Evolutionary conservation across 176 grass and related monocot species (phyloP), one percentile per base, ranked within the genome.

Genomic region (Avena eriantha): DNA sequence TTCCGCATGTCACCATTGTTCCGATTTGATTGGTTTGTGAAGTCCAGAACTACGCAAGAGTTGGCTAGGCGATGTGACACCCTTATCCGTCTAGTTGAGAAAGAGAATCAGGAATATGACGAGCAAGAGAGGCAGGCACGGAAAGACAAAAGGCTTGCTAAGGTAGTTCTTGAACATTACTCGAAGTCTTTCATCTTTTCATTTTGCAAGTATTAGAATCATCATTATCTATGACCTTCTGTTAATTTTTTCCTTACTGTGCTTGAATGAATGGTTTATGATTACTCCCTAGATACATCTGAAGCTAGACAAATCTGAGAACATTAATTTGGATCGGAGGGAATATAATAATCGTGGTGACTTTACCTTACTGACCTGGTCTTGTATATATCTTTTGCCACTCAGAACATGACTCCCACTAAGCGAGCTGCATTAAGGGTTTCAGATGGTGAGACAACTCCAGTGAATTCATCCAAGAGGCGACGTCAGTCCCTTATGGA

Each of bases 21-120:
- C 57, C 92, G 97, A 13, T 99, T 99, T n/a, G 97, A 99, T 73
- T 99, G 97, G 97, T 99, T 99, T 91, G 97, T 99, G 71, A 99
- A 99, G 80, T 96, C 97, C 0, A 95, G 97, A 29, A 99, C 94
- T 63, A 89, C 90, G 10, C 97, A 99, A 87, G 97, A 99, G 82
- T 90, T 99, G 81, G 90, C 93, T 77, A 93, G 97, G 84, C 84
- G 97, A 22, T 99, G 97, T 80, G 97, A 99, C 87, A 99, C 94
- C 3, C 94, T 99, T 81, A 94, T 99, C 81, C 92, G 97, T 7
- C 85, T 99, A 11, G 92, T 99, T 21, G 97, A 99, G 90, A 99
- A 99, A 78, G 97, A 99, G 80, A 99, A 99, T 68, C 97, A 99
- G 83, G 97, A 99, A 89, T 90, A 93, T 81, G 97, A 99, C 80